Evolutionary conservation across 345 rosid genomes (phyloP).

Genomic region (Euclidium syriacum): DNA sequence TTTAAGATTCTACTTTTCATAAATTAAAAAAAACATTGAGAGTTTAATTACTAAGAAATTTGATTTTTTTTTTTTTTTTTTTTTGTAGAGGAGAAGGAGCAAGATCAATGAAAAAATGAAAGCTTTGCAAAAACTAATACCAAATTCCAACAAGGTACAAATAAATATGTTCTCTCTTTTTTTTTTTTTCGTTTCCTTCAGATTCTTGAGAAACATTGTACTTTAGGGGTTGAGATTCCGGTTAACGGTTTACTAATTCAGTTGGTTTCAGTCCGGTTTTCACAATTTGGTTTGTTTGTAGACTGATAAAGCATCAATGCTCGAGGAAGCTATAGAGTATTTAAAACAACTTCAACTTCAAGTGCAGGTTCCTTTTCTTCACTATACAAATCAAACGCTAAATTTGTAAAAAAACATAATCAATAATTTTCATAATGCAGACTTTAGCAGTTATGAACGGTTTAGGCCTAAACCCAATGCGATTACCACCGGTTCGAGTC

Average conservation of each 20-base stretch:
- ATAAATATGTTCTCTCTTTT: neutral
- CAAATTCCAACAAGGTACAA: constrained; percentile 74
- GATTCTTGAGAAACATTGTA: neutral
- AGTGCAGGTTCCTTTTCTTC: constrained; percentile 47
- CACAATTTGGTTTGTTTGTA: constrained; percentile 17
- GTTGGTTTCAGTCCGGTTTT: neutral
- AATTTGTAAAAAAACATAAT: neutral
- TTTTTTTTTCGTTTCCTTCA: no score
- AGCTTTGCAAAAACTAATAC: constrained; percentile 69
- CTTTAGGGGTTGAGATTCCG: neutral
- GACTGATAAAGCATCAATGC: constrained; percentile 91
- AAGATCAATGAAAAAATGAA: constrained; percentile 83
- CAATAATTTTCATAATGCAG: constrained; percentile 11
- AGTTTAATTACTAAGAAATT: neutral
- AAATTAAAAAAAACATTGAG: neutral
- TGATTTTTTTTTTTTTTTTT: no score
- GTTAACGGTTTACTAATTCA: no score
- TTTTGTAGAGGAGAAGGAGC: constrained; percentile 62
- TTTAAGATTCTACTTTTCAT: neutral
- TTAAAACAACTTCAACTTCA: constrained; percentile 83
- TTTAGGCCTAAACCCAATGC: constrained; percentile 26
- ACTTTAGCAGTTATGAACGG: constrained; percentile 24
- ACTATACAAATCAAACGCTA: neutral
- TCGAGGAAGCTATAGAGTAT: constrained; percentile 80
- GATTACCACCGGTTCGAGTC: constrained; percentile 24